These are phyloP conservation scores for Glebionis coronaria DNA, from an alignment of 129 eudicot genomes.

Conservation along the genomic window DNA sequence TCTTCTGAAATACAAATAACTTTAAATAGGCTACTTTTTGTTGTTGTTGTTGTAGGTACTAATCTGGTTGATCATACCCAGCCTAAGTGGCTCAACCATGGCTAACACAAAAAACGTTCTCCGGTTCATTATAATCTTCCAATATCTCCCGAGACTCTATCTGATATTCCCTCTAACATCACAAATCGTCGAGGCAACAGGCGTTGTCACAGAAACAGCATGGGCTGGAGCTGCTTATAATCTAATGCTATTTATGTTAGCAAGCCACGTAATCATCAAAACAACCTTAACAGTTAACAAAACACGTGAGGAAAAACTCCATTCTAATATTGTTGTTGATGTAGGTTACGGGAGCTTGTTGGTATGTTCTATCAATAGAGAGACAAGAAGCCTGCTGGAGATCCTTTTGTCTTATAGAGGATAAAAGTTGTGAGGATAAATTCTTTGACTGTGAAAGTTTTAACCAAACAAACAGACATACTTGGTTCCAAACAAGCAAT, in stretches of 20 bases:
- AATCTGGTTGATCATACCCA: conserved; percentile 80
- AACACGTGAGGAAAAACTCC: neutral
- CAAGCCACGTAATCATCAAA: conserved; percentile 72
- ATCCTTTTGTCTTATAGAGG: conserved; percentile 50
- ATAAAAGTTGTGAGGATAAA: conserved; percentile 36
- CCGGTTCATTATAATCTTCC: conserved; percentile 80
- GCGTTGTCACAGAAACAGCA: conserved; percentile 82
- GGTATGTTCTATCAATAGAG: conserved; percentile 85
- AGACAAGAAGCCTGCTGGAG: conserved; percentile 97
- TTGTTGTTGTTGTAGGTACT: conserved; percentile 43
- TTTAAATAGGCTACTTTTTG: neutral
- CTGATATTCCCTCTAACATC: conserved; percentile 85
- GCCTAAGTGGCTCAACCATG: conserved; percentile 79
- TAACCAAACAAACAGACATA: conserved; percentile 27
- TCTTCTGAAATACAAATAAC: neutral
- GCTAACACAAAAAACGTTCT: conserved; percentile 81
- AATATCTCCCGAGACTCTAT: conserved; percentile 79
- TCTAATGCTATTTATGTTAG: conserved; percentile 82
- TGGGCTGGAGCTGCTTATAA: conserved; percentile 98
- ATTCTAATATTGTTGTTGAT: conserved; percentile 15
- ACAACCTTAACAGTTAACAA: conserved; percentile 1
- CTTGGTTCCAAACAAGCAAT: conserved; percentile 67
- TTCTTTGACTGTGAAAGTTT: conserved; percentile 68
- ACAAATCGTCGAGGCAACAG: conserved; percentile 74
- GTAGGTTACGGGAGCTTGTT: conserved; percentile 75